Conservation (phyloP, 352 stramenopile species). For the Globisporangium cylindrosporum region DNA sequence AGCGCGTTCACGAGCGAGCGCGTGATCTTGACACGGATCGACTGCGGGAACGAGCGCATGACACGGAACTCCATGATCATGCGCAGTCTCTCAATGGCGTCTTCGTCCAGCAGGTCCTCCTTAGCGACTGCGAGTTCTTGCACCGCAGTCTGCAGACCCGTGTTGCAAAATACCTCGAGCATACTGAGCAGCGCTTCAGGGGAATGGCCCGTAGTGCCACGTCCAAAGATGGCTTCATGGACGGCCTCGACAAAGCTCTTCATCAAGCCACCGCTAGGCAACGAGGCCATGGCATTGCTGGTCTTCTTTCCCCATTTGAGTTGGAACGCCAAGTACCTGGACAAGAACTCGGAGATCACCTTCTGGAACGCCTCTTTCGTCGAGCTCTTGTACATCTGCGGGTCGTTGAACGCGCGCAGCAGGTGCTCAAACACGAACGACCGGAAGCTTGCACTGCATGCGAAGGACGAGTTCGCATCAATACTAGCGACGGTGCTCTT, state of each 20-base stretch:
- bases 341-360: slow-evolving; percentile 34
- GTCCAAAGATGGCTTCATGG: slow-evolving; percentile 52
- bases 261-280: slow-evolving; percentile 11
- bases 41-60: slow-evolving; percentile 70
- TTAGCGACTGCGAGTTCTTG: neutral
- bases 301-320: neutral
- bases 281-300: too few species aligned
- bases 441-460: slow-evolving; percentile 39
- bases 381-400: slow-evolving; percentile 70
- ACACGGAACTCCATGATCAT: slow-evolving; percentile 77
- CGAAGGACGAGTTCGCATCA: slow-evolving; percentile 33
- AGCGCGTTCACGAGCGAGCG: slow-evolving; percentile 45
- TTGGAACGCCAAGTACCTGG: slow-evolving; percentile 35
- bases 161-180: slow-evolving; percentile 53
- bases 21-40: slow-evolving; percentile 53
- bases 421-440: slow-evolving; percentile 54
- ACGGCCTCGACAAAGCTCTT: slow-evolving; percentile 33
- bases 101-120: slow-evolving; percentile 25
- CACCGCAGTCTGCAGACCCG: slow-evolving; percentile 19
- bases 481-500: neutral
- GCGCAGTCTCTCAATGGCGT: slow-evolving; percentile 46
- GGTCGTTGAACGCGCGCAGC: slow-evolving; percentile 60
- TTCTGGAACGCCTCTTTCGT: slow-evolving; percentile 37
- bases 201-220: slow-evolving; percentile 47
- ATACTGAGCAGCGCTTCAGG: slow-evolving; percentile 71